Percentiles rank a stretch among this genome's conserved stretches.
Conservation (phyloP, 2,329 filamentous ascomycete genomes). For the Volutella citrinella region DNA sequence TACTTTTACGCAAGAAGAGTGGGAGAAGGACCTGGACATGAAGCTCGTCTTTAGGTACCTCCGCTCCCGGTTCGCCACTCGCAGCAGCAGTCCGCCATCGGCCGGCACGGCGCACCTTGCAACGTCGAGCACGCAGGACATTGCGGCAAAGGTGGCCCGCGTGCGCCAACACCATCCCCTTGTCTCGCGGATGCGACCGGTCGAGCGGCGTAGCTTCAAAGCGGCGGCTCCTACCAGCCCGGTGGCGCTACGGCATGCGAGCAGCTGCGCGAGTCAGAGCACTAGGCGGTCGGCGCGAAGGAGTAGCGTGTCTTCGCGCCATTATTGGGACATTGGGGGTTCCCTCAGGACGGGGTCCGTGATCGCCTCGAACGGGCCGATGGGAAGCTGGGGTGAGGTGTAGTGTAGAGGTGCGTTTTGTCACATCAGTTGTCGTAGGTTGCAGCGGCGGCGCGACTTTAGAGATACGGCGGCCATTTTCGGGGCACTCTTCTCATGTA, state of each 20-base stretch:
- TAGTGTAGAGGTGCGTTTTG: constrained; percentile 33
- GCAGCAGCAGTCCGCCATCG: constrained; percentile 38
- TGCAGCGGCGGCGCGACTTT: too few species aligned
- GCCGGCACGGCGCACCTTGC: constrained; percentile 46
- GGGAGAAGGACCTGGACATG: constrained; percentile 90
- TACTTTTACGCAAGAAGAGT: constrained; percentile 70
- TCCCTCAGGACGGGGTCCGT: constrained; percentile 74
- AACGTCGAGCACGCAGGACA: constrained; percentile 56
- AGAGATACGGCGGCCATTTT: too few species aligned
- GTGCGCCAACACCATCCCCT: constrained; percentile 89
- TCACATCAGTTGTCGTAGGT: constrained; percentile 6
- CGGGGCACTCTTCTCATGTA: constrained; percentile 10
- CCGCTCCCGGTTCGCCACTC: constrained; percentile 67
- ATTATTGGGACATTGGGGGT: constrained; percentile 90
- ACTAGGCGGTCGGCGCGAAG: constrained; percentile 68
- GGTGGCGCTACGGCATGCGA: constrained; percentile 45
- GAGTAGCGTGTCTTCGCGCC: constrained; percentile 70
- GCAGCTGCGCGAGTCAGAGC: constrained; percentile 86
- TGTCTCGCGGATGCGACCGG: constrained; percentile 54
- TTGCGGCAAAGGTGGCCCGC: constrained; percentile 73
- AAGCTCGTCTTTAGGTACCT: constrained; percentile 90
- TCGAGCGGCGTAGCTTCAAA: constrained; percentile 57
- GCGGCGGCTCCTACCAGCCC: constrained; percentile 48
- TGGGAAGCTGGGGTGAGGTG: constrained; percentile 79
- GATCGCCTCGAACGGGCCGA: constrained; percentile 62